Percentiles rank a stretch among this genome's conserved stretches.
Evolutionary conservation across 352 stramenopile genomes (phyloP).

Genomic region (Globisporangium megalacanthum): DNA sequence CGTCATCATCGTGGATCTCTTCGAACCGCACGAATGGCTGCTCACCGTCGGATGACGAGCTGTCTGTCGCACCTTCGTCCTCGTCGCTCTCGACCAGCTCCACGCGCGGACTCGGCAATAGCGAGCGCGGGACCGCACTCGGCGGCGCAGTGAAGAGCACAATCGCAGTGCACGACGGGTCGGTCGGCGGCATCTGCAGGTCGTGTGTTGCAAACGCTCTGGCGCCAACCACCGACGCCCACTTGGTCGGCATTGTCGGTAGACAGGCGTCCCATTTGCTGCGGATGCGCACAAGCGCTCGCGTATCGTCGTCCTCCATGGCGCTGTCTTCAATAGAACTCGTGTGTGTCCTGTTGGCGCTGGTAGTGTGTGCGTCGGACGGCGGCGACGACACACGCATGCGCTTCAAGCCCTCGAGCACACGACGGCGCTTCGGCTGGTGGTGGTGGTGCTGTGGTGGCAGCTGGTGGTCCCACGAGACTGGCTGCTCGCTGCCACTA

Average conservation of each 20-base stretch:
- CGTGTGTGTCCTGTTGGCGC: slow-evolving; percentile 4
- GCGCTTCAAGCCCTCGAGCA: slow-evolving; percentile 66
- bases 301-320: slow-evolving; percentile 1
- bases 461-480: slow-evolving; percentile 9
- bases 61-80: slow-evolving; percentile 13
- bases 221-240: not conserved
- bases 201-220: slow-evolving; percentile 2
- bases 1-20: slow-evolving; percentile 57
- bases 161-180: slow-evolving; percentile 38
- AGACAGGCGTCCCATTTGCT: slow-evolving; percentile 1
- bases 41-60: slow-evolving; percentile 3
- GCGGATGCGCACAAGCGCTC: slow-evolving; percentile 3
- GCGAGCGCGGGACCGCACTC: slow-evolving; percentile 17
- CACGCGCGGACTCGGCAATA: slow-evolving; percentile 29
- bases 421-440: slow-evolving; percentile 15
- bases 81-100: slow-evolving; percentile 54
- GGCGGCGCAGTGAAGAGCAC: slow-evolving; percentile 52
- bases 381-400: slow-evolving; percentile 59
- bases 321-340: slow-evolving; percentile 32
- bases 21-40: slow-evolving; percentile 57
- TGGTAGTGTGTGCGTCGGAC: slow-evolving; percentile 8
- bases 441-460: slow-evolving; percentile 6
- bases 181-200: slow-evolving; percentile 13
- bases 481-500: slow-evolving; percentile 2
- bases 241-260: slow-evolving; percentile 2